A percentile compares a stretch with the other conserved stretches of the same genome.
phyloP scores from a whole-genome alignment of 768 basidiomycete species.

The Phaeotremella skinneri region DNA sequence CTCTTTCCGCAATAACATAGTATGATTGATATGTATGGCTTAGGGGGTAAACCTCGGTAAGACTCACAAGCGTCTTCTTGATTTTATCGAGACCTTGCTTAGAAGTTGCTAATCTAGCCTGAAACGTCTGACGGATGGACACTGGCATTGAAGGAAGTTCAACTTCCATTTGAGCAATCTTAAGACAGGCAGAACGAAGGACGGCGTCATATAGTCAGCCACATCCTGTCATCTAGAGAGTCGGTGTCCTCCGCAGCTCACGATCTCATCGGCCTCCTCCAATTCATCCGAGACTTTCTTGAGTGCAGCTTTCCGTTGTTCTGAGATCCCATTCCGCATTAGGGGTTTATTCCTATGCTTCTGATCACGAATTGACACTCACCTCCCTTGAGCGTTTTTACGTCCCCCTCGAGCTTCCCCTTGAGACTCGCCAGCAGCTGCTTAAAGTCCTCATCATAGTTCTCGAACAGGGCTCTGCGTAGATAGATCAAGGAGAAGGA shows the following conservation, averaged over 20 bases:
- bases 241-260: slow-evolving; percentile 50
- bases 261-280: slow-evolving; percentile 98
- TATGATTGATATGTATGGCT: background rate
- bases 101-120: slow-evolving; percentile 67
- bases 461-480: slow-evolving; percentile 51
- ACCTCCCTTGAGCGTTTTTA: slow-evolving; percentile 69
- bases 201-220: too few relatives aligned
- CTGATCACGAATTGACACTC: slow-evolving; percentile 34
- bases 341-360: background rate
- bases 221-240: too few relatives aligned
- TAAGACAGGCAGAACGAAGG: background rate
- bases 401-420: slow-evolving; percentile 72
- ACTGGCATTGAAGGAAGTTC: slow-evolving; percentile 93
- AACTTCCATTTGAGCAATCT: slow-evolving; percentile 99
- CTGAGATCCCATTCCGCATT: slow-evolving; percentile 53
- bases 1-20: background rate
- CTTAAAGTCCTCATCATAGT: slow-evolving; percentile 86
- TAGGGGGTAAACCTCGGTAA: background rate
- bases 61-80: slow-evolving; percentile 66
- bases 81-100: slow-evolving; percentile 71
- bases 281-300: slow-evolving; percentile 89
- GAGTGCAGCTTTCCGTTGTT: slow-evolving; percentile 74
- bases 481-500: background rate
- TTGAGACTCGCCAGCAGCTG: slow-evolving; percentile 73
- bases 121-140: slow-evolving; percentile 73